phyloP scores from a whole-genome alignment of 1,284 basidiomycete genomes.

The Trichosporon sp. region DNA sequence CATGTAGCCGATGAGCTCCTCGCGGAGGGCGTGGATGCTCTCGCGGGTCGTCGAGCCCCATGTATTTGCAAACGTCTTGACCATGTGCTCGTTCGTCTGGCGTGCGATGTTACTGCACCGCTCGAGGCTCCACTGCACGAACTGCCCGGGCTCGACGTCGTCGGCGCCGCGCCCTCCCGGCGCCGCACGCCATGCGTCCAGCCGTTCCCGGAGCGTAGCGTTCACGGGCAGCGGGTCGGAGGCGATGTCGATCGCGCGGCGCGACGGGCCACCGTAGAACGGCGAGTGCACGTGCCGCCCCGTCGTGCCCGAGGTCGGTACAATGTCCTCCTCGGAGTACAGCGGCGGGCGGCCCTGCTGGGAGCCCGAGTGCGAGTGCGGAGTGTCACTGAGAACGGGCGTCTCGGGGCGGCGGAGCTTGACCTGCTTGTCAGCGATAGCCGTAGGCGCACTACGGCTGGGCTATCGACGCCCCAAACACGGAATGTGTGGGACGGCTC shows the following conservation, averaged over 20 bases:
- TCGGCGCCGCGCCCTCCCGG: slow-evolving; percentile 47
- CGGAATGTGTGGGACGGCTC: not conserved
- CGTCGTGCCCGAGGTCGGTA: not conserved
- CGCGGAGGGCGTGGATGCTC: slow-evolving; percentile 37
- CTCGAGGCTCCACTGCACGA: slow-evolving; percentile 48
- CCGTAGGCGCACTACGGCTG: not conserved
- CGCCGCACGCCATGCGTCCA: slow-evolving; percentile 49
- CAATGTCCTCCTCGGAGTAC: not conserved
- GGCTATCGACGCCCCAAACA: not conserved
- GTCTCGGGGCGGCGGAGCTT: not conserved
- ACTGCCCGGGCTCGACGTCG: slow-evolving; percentile 46
- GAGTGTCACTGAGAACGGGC: not conserved
- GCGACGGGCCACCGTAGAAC: slow-evolving; percentile 14
- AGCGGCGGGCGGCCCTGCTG: not conserved
- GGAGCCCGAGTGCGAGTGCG: not conserved
- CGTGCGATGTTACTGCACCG: slow-evolving; percentile 38
- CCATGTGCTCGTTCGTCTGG: slow-evolving; percentile 48
- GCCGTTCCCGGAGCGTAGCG: slow-evolving; percentile 46
- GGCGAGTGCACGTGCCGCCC: slow-evolving; percentile 12
- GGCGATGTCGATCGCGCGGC: slow-evolving; percentile 40
- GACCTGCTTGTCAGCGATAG: not conserved
- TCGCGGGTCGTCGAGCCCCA: slow-evolving; percentile 47
- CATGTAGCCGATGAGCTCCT: slow-evolving; percentile 45
- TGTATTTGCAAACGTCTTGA: slow-evolving; percentile 38
- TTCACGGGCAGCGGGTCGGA: slow-evolving; percentile 46